These are phyloP conservation scores for Saccharata proteae DNA, from an alignment of 2,329 filamentous ascomycete genomes.

Conservation along the genomic window DNA sequence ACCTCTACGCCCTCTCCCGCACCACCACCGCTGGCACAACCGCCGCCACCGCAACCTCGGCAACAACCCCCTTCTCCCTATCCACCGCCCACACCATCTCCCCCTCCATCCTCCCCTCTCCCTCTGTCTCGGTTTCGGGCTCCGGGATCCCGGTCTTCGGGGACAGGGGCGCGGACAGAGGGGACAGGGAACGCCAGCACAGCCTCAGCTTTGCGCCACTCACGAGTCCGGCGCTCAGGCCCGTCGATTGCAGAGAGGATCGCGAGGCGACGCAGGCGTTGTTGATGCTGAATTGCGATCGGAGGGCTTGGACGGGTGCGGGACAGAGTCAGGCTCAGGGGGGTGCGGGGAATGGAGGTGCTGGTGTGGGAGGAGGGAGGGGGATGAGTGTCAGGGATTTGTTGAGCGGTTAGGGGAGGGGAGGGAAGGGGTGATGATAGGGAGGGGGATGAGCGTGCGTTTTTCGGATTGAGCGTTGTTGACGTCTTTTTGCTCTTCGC, in stretches of 20 bases:
- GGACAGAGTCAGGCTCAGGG: constrained; percentile 11
- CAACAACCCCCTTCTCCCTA: constrained; percentile 23
- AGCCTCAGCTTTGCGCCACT: constrained; percentile 12
- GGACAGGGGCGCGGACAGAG: constrained; percentile 2
- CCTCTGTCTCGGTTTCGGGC: too few species aligned
- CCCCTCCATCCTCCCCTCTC: constrained; percentile 22
- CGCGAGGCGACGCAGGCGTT: constrained; percentile 77
- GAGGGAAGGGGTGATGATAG: too few species aligned
- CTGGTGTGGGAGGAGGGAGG: constrained; percentile 13
- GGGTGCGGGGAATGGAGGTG: too few species aligned
- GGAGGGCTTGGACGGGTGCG: constrained; percentile 37
- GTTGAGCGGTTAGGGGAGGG: constrained; percentile 28
- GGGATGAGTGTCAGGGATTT: constrained; percentile 37
- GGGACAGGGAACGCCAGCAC: constrained; percentile 10
- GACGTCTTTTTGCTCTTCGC: too few species aligned
- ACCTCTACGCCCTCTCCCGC: constrained; percentile 23
- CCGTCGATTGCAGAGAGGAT: constrained; percentile 27
- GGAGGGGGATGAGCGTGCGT: too few species aligned
- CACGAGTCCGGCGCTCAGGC: constrained; percentile 24
- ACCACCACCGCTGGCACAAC: neutral
- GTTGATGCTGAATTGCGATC: constrained; percentile 76
- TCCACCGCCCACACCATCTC: constrained; percentile 23
- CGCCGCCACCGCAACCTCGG: neutral
- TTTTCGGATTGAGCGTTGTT: too few species aligned
- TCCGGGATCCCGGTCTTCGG: too few species aligned